Evolutionary conservation across 805 yeast genomes (phyloP), one percentile per base, ranked within the genome.

Genomic region (Cyberlindnera bimundalis): DNA sequence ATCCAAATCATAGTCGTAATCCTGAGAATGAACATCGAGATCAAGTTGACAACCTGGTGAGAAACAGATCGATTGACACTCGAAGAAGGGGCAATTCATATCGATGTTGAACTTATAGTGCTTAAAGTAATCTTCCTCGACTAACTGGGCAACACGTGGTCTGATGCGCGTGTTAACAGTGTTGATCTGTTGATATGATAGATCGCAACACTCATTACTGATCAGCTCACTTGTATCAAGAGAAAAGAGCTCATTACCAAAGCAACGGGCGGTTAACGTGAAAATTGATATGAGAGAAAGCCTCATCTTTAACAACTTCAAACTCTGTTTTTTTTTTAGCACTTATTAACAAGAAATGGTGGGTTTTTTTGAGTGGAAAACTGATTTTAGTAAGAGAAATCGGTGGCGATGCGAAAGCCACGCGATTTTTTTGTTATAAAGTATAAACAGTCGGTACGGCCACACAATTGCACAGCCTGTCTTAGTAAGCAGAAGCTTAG

Each of bases 1-100:
- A 6, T 26, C 48, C 10, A 46, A 31, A 29, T 57, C 58, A 25
- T 52, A 54, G 34, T 57, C 47, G 30, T 54, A 54, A 26, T 52
- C 58, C 29, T 46, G 35, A 3, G 58, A 45, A 33, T 56, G 61
- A 16, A 57, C 59, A 32, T 57, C 61, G n/a, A 57, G 36, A 38
- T 57, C 61, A 5, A 57, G 37, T 30, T 52, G 57, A 31, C 61
- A 57, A 7, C 51, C 55, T 13, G 59, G 59, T 30, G 57, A 53
- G 39, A 57, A 57, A 33, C 61, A 57, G 33, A 57, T 56, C 4
- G 59, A 55, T 70, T 78, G 52, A 81, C 88, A 50, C 78, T 78
- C 89, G 87, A 85, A 60, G 84, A 89, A 57, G 20, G 95, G 91
- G 62, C 99, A 57, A 62, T 79, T 87, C 42, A 93, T 70, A 56